Conservation (phyloP, 805 yeast genomes). For the Zygosaccharomyces siamensis region DNA sequence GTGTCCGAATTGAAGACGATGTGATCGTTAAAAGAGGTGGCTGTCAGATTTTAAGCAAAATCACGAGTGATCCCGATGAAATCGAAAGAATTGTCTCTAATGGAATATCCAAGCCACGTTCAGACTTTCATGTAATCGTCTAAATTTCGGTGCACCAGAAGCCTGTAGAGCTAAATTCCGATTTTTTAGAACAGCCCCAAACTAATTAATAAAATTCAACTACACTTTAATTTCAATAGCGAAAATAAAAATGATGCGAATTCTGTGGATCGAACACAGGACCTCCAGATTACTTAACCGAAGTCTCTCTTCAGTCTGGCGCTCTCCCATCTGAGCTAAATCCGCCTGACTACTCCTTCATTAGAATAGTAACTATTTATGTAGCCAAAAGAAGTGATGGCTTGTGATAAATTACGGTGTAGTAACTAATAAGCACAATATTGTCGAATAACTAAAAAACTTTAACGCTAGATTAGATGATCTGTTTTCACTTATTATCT, state of each 20-base stretch:
- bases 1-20: conserved; percentile 95
- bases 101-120: conserved; percentile 59
- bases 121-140: conserved; percentile 56
- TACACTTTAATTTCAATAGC: background rate
- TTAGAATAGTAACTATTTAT: too few relatives aligned
- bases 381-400: too few relatives aligned
- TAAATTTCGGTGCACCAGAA: conserved; percentile 16
- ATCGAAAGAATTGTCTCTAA: conserved; percentile 68
- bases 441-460: too few relatives aligned
- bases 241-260: conserved; percentile 37
- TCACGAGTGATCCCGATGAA: conserved; percentile 83
- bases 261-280: conserved; percentile 78
- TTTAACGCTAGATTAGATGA: too few relatives aligned
- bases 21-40: conserved; percentile 73
- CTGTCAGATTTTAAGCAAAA: conserved; percentile 70
- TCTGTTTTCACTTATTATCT: too few relatives aligned
- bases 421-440: too few relatives aligned
- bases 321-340: conserved; percentile 45
- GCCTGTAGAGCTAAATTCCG: background rate
- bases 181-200: background rate
- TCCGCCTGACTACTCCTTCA: conserved; percentile 23
- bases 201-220: too few relatives aligned
- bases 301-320: conserved; percentile 39
- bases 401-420: background rate
- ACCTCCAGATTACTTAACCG: conserved; percentile 48